Base-by-base conservation (phyloP, 2,329 filamentous ascomycete species). In the Dryadomyces quercivorus region DNA sequence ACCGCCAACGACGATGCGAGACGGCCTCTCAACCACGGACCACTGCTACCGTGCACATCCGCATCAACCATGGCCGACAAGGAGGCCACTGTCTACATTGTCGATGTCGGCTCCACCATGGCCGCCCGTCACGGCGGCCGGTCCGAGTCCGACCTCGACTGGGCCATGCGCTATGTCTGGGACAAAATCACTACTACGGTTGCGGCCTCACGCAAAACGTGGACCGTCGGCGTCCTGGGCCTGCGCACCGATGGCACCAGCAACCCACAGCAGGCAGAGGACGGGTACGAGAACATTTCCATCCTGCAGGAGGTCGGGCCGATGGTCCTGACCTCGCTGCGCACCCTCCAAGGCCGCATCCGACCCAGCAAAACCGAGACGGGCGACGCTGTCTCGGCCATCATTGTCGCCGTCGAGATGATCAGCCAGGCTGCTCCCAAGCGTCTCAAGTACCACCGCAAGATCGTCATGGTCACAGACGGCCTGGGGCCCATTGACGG, bases 41-140 rank as follows among this genome's bases (percentile, higher is more conserved):
- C 36, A 40, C 15, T 16, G 10, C 10, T 40, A 16, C 36, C 9
- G 47, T 15, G 15, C 26, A 9, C 42, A 43, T 43, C 16, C 40
- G 7, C n/a, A 18, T 12, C 16, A 20, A 21, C 26, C 26, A 97
- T 97, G 92, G 86, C 90, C 12, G 84, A 87, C 59, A 98, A 98
- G 68, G 89, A 97, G 72, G 89, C 90, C 9, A 93, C 86, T 0
- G 81, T 97, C 46, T 98, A 93, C 68, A 85, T 98, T 61, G 71
- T 98, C 57, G 93, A 98, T 70, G 75, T 96, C 22, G 91, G 90
- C 56, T 75, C 73, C 63, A 87, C 91, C n/a, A 96, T 95, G 87
- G 85, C 77, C 56, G 75, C 86, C 65, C 78, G 75, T 62, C 80
- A 82, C 61, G 76, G 81, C 70, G 88, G 85, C 26, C 82, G 93